Evolutionary conservation across 2,329 filamentous ascomycete species (phyloP).

Genomic region (Diaporthe australafricana): DNA sequence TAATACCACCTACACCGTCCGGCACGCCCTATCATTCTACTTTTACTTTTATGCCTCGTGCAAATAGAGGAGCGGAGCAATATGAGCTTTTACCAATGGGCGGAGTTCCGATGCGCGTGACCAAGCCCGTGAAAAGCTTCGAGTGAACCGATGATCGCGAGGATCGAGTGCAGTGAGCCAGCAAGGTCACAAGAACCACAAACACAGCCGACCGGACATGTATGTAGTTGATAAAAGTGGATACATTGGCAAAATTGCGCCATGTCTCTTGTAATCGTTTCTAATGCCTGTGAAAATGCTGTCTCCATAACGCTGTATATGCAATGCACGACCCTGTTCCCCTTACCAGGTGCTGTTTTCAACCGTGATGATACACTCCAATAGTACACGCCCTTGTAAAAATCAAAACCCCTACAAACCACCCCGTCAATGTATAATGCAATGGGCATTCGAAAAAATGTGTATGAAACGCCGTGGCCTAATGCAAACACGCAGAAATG

Average conservation of each 20-base stretch:
- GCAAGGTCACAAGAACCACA: background rate
- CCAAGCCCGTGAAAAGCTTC: background rate
- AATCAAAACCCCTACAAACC: background rate
- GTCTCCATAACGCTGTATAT: slow-evolving; percentile 15
- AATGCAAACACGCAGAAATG: background rate
- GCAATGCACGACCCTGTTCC: background rate
- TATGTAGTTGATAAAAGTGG: background rate
- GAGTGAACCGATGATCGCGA: background rate
- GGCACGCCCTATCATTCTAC: slow-evolving; percentile 4
- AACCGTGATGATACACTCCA: background rate
- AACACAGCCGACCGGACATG: too few species aligned
- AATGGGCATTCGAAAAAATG: background rate
- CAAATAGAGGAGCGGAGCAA: background rate
- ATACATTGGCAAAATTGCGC: background rate
- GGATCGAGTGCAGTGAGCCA: too few species aligned
- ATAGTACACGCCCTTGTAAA: background rate
- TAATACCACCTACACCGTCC: slow-evolving; percentile 11
- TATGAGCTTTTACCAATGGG: background rate
- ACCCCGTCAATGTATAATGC: background rate
- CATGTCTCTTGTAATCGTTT: slow-evolving; percentile 16
- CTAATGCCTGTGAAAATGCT: slow-evolving; percentile 26
- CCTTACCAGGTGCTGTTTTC: background rate
- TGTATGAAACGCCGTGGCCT: slow-evolving; percentile 15
- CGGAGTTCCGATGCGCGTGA: background rate
- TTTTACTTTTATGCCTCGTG: background rate